phyloP scores from a whole-genome alignment of 495 filamentous ascomycete species.

The Xylaria castorea region DNA sequence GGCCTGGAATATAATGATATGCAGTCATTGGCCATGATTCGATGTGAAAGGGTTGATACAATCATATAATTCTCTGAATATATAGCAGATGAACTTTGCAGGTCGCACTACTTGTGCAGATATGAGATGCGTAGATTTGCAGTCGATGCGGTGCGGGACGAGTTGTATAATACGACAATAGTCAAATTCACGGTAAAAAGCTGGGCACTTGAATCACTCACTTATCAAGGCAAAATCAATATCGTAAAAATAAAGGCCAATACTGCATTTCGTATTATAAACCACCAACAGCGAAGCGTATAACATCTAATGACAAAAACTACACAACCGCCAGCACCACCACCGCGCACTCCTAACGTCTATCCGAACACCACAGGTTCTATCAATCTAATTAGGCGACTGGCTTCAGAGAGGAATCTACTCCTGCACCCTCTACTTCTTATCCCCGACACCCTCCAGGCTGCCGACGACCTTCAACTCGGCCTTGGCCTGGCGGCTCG shows the following conservation, averaged over 20 bases:
- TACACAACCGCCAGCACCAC: neutral
- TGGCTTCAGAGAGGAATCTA: neutral
- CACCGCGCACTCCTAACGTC: neutral
- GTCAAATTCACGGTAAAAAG: neutral
- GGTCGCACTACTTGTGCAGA: neutral
- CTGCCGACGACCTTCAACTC: conserved; percentile 62
- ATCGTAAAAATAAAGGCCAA: neutral
- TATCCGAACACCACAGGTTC: neutral
- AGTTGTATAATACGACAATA: neutral
- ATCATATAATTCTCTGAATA: neutral
- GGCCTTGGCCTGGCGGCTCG: conserved; percentile 63
- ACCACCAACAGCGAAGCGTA: neutral
- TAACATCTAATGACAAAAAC: neutral
- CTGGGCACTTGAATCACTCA: no score
- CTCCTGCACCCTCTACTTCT: conserved; percentile 20
- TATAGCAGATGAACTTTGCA: neutral
- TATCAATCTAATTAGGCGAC: neutral
- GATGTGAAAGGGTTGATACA: neutral
- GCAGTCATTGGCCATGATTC: neutral
- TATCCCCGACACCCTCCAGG: conserved; percentile 28
- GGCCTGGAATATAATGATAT: conserved; percentile 16
- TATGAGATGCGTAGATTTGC: neutral
- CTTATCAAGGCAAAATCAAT: no score
- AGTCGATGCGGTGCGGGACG: neutral
- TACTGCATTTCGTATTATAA: neutral